phyloP scores from a whole-genome alignment of 805 yeast species.

The Barnettozyma californica region DNA sequence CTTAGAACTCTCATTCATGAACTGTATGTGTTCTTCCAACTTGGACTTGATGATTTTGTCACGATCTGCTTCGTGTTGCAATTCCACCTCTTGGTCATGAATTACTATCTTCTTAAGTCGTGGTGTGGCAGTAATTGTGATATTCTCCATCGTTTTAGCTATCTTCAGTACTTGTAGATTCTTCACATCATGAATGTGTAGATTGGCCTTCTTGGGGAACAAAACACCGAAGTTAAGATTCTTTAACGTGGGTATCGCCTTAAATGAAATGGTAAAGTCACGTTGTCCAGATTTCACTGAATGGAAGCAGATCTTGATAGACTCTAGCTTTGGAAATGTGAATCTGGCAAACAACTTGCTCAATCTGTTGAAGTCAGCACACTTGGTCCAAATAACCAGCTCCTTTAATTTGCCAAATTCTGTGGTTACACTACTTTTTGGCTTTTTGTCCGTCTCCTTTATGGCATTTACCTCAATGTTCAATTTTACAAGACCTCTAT shows the following conservation, averaged over 20 bases:
- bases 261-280: background rate
- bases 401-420: background rate
- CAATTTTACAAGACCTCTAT: too few species aligned
- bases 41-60: background rate
- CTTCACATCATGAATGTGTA: background rate
- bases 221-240: background rate
- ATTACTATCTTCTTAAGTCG: background rate
- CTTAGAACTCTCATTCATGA: background rate
- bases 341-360: background rate
- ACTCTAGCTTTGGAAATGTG: background rate
- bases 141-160: background rate
- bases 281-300: background rate
- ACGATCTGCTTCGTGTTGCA: background rate
- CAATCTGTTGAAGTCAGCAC: background rate
- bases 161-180: background rate
- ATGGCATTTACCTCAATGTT: too few species aligned
- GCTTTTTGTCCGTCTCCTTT: background rate
- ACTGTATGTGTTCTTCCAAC: background rate
- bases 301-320: background rate
- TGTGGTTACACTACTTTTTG: background rate
- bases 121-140: background rate
- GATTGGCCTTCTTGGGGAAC: background rate
- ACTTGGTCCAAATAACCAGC: background rate
- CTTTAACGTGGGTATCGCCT: background rate
- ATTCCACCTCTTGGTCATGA: background rate